These are phyloP conservation scores for Moesziomyces antarcticus DNA, from an alignment of 1,284 basidiomycete species.

Conservation along the genomic window DNA sequence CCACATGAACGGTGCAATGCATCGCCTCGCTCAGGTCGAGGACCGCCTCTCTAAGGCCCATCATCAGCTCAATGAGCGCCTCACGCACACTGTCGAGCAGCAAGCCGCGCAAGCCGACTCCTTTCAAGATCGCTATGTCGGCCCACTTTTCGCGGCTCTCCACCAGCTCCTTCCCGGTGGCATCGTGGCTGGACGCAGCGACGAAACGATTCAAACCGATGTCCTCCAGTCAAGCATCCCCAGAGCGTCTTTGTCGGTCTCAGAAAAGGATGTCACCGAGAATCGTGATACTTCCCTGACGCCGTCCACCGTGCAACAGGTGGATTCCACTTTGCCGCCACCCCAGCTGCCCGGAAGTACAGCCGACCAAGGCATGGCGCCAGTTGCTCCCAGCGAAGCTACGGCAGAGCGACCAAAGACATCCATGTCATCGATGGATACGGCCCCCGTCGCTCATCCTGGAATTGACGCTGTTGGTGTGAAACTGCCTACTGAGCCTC, in stretches of 20 bases:
- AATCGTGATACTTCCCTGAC: no score
- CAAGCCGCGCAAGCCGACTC: slow-evolving; percentile 4
- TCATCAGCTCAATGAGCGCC: slow-evolving; percentile 6
- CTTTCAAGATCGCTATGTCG: slow-evolving; percentile 6
- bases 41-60: slow-evolving; percentile 2
- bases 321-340: no score
- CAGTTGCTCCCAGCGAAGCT: neutral
- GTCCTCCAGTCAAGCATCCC: no score
- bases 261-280: no score
- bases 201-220: no score
- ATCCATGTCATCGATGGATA: no score
- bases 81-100: neutral
- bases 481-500: neutral
- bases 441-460: no score
- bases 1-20: neutral
- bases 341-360: neutral
- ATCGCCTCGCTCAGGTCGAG: slow-evolving; percentile 5
- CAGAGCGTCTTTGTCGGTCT: neutral
- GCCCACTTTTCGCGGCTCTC: slow-evolving; percentile 2
- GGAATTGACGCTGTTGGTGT: neutral
- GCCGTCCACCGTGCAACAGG: neutral
- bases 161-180: neutral
- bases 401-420: neutral
- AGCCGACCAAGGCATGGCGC: no score
- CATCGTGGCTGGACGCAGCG: neutral